phyloP scores from a whole-genome alignment of 179 eudicot genomes.

The Heliamphora pulchella region DNA sequence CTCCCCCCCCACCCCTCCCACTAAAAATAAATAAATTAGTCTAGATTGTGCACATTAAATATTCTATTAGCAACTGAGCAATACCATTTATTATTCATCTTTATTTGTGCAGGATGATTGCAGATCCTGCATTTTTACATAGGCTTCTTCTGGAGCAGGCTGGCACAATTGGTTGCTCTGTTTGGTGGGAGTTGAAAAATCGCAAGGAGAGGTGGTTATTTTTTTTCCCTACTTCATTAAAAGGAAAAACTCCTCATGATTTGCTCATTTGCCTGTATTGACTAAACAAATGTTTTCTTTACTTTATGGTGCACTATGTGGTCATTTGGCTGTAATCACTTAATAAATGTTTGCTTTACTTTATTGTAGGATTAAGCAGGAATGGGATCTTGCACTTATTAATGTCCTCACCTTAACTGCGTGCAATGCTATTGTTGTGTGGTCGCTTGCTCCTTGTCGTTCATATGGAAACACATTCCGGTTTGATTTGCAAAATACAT shows the following conservation, averaged over 20 bases:
- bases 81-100: conserved; percentile 5
- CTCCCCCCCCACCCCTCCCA: neutral
- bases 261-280: too few relatives aligned
- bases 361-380: conserved; percentile 73
- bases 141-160: conserved; percentile 81
- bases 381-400: conserved; percentile 92
- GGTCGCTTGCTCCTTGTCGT: conserved; percentile 98
- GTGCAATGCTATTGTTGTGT: conserved; percentile 85
- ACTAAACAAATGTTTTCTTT: too few relatives aligned
- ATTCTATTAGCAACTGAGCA: neutral
- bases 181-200: conserved; percentile 71
- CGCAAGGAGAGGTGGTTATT: conserved; percentile 70
- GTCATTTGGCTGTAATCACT: neutral
- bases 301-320: neutral
- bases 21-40: too few relatives aligned
- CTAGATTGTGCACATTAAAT: neutral
- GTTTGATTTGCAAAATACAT: conserved; percentile 79
- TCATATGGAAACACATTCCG: conserved; percentile 89
- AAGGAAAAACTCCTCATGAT: too few relatives aligned
- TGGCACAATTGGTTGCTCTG: conserved; percentile 69
- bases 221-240: neutral
- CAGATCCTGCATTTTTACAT: conserved; percentile 87
- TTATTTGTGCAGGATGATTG: conserved; percentile 72
- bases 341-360: conserved; percentile 5
- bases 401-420: conserved; percentile 88